Percentiles rank a stretch among this genome's conserved stretches.
Evolutionary conservation across 371 early-diverging fungal genomes (phyloP).

Genomic region (Rhizopus arrhizus): DNA sequence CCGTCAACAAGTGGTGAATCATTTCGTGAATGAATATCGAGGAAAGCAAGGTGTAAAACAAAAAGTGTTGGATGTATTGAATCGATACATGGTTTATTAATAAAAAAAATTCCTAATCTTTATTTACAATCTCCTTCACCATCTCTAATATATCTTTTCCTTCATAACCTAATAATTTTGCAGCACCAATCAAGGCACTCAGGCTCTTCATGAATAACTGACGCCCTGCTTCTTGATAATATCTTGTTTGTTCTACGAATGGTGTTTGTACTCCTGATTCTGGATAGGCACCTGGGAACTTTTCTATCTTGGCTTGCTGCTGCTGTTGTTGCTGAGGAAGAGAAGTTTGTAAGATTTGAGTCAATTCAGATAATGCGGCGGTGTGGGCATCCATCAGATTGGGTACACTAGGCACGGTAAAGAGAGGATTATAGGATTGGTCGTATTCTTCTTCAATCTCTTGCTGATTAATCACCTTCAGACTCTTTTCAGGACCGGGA

Average conservation of each 20-base stretch:
- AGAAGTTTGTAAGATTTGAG: constrained; percentile 41
- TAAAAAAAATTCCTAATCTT: constrained; percentile 13
- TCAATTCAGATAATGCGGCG: constrained; percentile 45
- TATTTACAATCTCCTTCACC: constrained; percentile 39
- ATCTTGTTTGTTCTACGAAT: neutral
- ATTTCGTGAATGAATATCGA: constrained; percentile 61
- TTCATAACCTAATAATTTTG: constrained; percentile 39
- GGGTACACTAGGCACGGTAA: constrained; percentile 56
- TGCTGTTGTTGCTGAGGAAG: constrained; percentile 23
- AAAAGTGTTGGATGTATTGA: constrained; percentile 72
- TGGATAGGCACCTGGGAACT: constrained; percentile 46
- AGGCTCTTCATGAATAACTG: constrained; percentile 44
- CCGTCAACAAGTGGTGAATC: constrained; percentile 69
- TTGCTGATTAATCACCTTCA: constrained; percentile 23
- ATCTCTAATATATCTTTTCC: constrained; percentile 40
- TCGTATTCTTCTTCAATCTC: constrained; percentile 56
- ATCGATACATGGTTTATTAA: constrained; percentile 64
- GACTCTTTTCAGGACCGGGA: constrained; percentile 25
- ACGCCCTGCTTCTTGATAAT: constrained; percentile 32
- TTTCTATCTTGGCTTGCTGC: neutral
- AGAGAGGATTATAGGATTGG: constrained; percentile 50
- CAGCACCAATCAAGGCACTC: constrained; percentile 42
- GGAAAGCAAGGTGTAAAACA: constrained; percentile 74
- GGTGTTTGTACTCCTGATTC: constrained; percentile 28
- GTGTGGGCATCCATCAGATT: constrained; percentile 51